phyloP scores from a whole-genome alignment of 2,329 filamentous ascomycete species.

The Arthrinium phaeospermum region DNA sequence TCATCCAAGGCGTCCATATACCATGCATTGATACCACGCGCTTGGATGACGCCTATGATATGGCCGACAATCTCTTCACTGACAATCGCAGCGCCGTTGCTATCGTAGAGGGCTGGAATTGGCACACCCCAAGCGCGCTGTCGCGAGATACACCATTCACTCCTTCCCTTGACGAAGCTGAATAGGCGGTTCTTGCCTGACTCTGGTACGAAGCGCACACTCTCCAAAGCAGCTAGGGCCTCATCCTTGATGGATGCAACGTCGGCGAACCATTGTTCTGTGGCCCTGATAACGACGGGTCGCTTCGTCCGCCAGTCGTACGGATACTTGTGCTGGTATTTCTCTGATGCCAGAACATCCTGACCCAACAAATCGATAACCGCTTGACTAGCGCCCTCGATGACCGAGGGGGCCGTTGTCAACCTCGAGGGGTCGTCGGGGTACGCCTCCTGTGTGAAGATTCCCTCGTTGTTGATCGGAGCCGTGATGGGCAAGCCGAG shows the following conservation, averaged over 20 bases:
- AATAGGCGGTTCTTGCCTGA: conserved; percentile 75
- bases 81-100: conserved; percentile 76
- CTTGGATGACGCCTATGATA: conserved; percentile 78
- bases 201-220: conserved; percentile 80
- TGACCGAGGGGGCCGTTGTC: conserved; percentile 70
- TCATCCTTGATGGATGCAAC: conserved; percentile 80
- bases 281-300: conserved; percentile 89
- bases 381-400: conserved; percentile 70
- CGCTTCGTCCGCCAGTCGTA: conserved; percentile 98
- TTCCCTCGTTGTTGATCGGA: conserved; percentile 81
- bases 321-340: conserved; percentile 89
- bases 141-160: conserved; percentile 97
- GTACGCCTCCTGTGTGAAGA: conserved; percentile 80
- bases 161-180: conserved; percentile 85
- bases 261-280: conserved; percentile 97
- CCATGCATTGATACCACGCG: conserved; percentile 89
- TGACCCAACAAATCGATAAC: conserved; percentile 72
- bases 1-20: conserved; percentile 85
- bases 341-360: conserved; percentile 71
- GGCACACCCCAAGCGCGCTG: conserved; percentile 97
- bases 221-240: conserved; percentile 71
- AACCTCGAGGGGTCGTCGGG: conserved; percentile 71
- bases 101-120: conserved; percentile 86
- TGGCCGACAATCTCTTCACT: conserved; percentile 80
- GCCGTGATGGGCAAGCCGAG: conserved; percentile 77